Evolutionary conservation across 2,329 filamentous ascomycete species (phyloP).

Genomic region (Aspergillus oerlinghausenensis): DNA sequence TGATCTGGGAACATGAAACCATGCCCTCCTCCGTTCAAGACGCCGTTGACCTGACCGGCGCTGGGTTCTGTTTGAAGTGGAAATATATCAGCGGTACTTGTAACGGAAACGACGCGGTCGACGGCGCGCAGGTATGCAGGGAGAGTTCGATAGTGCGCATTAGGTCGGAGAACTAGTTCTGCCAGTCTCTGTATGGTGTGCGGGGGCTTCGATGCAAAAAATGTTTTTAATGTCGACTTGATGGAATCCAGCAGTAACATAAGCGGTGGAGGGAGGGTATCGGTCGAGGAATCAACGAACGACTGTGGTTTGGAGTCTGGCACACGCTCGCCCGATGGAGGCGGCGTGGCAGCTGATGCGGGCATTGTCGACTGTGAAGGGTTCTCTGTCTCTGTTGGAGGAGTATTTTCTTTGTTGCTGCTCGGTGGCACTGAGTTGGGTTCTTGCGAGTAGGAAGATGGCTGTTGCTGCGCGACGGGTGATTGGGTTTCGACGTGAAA

Average conservation of each 20-base stretch:
- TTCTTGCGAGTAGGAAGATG: constrained; percentile 22
- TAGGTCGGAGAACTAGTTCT: constrained; percentile 76
- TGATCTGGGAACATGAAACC: constrained; percentile 32
- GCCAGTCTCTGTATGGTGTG: constrained; percentile 90
- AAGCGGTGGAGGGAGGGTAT: constrained; percentile 59
- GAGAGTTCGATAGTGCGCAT: constrained; percentile 72
- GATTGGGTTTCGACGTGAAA: constrained; percentile 40
- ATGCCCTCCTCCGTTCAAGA: constrained; percentile 34
- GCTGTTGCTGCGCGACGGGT: constrained; percentile 28
- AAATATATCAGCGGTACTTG: constrained; percentile 73
- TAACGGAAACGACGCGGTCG: constrained; percentile 85
- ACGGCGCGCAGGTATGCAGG: constrained; percentile 84
- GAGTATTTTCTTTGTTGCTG: constrained; percentile 37
- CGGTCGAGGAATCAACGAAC: constrained; percentile 44
- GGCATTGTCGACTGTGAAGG: constrained; percentile 16
- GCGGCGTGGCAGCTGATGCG: constrained; percentile 37
- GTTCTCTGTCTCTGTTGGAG: constrained; percentile 27
- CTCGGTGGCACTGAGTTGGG: constrained; percentile 24
- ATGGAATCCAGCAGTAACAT: constrained; percentile 60
- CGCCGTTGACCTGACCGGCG: constrained; percentile 51
- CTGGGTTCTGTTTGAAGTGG: constrained; percentile 56
- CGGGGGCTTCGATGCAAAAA: constrained; percentile 72
- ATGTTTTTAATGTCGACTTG: constrained; percentile 53
- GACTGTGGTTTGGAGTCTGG: constrained; percentile 41
- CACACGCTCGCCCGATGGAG: constrained; percentile 37